Base-by-base conservation (phyloP, 108 stramenopile species). In the Heterococcus sp. region DNA sequence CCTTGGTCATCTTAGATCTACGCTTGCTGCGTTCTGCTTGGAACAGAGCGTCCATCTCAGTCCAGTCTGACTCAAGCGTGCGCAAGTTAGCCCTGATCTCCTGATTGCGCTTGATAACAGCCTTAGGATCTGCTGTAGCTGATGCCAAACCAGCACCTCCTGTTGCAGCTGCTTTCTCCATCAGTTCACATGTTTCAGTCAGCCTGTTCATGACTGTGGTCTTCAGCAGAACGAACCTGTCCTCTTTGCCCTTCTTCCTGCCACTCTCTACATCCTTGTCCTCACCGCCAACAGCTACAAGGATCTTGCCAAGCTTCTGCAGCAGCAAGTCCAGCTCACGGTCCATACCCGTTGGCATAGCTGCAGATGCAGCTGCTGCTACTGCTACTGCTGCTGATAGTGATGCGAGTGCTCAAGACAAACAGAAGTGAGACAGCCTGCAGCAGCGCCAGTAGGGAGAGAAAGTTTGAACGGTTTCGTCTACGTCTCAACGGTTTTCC, bases 181-280 rank as follows among this genome's bases (percentile, higher is more conserved):
- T 71, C 71, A 81, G 71, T 72, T 81, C 79, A 36, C 79, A 81
- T 32, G 79, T 81, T 4, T 81, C 79, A 28, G 71, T 72, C 0
- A 81, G 72, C 21, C 35, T 34, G 65, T 39, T 66, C 64, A 81
- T 81, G 64, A 81, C 72, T 26, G 68, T 63, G 2, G 79, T 38
- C 79, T 81, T 81, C 38, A 81, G 72, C 37, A 72, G 71, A 28
- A 65, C 66, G 35, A 81, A 81, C 30, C 79, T 71, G 73, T 81
- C 79, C 29, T 81, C 79, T 72, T 81, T 72, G 37, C 66, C 66
- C 0, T 27, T 30, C 40, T 72, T 81, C 31, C 70, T 46, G 34
- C 40, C 70, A 29, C 69, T 72, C 78, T 72, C 71, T 35, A 35
- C 2, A 8, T 68, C 67, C 8, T 68, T 11, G 68, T 28, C 68